Conservation (phyloP, 2,329 filamentous ascomycete species). For the Pyrenochaeta sp. region DNA sequence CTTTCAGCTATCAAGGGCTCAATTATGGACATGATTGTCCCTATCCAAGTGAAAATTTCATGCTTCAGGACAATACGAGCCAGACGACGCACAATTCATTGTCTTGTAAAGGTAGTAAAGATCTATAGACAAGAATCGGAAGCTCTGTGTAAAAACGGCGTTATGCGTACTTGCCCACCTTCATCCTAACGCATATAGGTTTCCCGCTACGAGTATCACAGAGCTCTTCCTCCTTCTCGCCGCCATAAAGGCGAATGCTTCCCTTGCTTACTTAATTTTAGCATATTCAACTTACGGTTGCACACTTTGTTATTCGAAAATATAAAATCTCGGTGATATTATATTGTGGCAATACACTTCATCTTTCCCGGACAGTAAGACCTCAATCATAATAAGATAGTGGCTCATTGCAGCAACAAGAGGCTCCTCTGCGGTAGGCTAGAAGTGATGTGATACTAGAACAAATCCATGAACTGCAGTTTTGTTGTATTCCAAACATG, state of each 20-base stretch:
- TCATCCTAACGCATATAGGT: too few relatives aligned
- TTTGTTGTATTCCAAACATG: neutral
- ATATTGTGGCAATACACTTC: neutral
- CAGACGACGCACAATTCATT: too few relatives aligned
- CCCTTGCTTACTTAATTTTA: neutral
- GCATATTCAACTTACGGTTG: neutral
- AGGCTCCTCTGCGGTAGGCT: neutral
- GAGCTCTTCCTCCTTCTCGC: neutral
- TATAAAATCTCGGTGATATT: neutral
- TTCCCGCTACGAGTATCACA: too few relatives aligned
- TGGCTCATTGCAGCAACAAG: neutral
- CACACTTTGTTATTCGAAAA: neutral
- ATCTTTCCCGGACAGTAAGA: neutral
- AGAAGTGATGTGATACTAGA: neutral
- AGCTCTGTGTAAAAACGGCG: too few relatives aligned
- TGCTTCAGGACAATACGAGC: too few relatives aligned
- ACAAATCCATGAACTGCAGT: neutral
- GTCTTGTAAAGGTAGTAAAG: too few relatives aligned
- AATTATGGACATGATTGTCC: too few relatives aligned
- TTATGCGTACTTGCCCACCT: too few relatives aligned
- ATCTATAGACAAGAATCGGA: too few relatives aligned
- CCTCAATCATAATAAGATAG: neutral
- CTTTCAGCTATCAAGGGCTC: too few relatives aligned
- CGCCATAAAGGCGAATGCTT: neutral
- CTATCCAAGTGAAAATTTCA: too few relatives aligned